Conservation (phyloP, 495 filamentous ascomycete genomes). For the Penicillium paxilli region DNA sequence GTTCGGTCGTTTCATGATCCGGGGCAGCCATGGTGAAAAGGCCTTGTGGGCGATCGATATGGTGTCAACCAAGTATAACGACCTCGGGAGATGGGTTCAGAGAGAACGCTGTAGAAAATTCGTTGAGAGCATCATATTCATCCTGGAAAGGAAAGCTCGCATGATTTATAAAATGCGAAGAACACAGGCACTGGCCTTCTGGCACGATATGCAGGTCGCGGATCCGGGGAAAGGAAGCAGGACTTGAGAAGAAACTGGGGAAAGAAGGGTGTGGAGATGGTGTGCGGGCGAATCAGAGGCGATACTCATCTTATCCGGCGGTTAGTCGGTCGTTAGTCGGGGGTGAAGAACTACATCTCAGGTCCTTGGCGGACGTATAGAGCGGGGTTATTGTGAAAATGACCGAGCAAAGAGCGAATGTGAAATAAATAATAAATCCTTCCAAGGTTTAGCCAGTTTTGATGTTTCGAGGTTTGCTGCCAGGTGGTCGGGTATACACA, state of each 20-base stretch:
- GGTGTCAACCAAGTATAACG: too few relatives aligned
- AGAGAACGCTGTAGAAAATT: too few relatives aligned
- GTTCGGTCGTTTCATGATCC: background rate
- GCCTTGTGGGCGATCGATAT: too few relatives aligned
- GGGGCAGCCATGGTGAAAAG: background rate
- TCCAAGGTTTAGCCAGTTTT: background rate
- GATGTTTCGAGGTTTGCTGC: background rate
- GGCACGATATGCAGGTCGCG: background rate
- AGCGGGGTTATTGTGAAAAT: background rate
- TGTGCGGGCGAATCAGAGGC: background rate
- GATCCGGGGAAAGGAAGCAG: slow-evolving; percentile 13
- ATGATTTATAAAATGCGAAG: background rate
- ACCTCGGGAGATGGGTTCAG: too few relatives aligned
- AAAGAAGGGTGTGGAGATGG: background rate
- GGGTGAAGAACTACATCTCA: background rate
- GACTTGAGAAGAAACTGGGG: slow-evolving; percentile 9
- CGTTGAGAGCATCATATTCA: background rate
- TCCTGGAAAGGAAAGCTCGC: background rate
- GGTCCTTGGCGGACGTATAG: slow-evolving; percentile 7
- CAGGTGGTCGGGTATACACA: background rate
- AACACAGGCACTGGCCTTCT: background rate
- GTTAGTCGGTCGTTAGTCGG: slow-evolving; percentile 16
- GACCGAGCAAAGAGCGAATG: background rate
- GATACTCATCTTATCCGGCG: background rate
- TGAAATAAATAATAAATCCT: background rate